Evolutionary conservation across 2,329 filamentous ascomycete genomes (phyloP).

Genomic region (Ophiosphaerella narmari): DNA sequence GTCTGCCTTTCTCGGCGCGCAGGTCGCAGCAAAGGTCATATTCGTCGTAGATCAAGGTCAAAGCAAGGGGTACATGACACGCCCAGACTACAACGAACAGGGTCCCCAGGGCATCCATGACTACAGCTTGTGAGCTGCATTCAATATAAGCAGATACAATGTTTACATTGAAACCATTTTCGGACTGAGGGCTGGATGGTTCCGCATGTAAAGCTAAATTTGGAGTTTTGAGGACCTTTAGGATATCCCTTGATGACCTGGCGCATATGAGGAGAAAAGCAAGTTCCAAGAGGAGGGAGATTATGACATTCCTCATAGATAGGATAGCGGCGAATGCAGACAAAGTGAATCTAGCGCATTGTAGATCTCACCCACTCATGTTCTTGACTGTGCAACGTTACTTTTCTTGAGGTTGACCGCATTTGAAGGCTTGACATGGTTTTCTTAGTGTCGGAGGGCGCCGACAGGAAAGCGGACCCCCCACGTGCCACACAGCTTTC

Average conservation of each 20-base stretch:
- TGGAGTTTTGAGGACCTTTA: slow-evolving; percentile 5
- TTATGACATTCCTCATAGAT: slow-evolving; percentile 2
- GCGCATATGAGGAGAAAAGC: slow-evolving; percentile 2
- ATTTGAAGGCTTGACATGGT: no score
- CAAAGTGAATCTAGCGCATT: background rate
- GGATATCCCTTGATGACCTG: slow-evolving; percentile 5
- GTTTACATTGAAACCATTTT: no score
- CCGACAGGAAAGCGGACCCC: slow-evolving; percentile 16
- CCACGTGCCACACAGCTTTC: slow-evolving; percentile 17
- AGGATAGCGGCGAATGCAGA: slow-evolving; percentile 17
- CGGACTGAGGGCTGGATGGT: background rate
- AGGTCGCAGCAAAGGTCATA: slow-evolving; percentile 79
- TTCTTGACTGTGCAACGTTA: background rate
- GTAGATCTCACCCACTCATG: background rate
- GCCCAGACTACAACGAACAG: slow-evolving; percentile 70
- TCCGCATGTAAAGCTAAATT: slow-evolving; percentile 17
- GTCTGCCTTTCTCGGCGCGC: slow-evolving; percentile 81
- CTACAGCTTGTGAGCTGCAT: slow-evolving; percentile 38
- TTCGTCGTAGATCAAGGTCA: slow-evolving; percentile 71
- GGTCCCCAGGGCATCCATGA: slow-evolving; percentile 69
- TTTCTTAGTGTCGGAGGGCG: slow-evolving; percentile 17
- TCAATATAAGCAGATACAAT: background rate
- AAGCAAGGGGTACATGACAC: slow-evolving; percentile 70
- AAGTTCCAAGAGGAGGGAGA: background rate
- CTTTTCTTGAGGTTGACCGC: slow-evolving; percentile 8